Evolutionary conservation across 208 protist species (phyloP), one percentile per base, ranked within the genome.

Genomic region (Naegleria lovaniensis): DNA sequence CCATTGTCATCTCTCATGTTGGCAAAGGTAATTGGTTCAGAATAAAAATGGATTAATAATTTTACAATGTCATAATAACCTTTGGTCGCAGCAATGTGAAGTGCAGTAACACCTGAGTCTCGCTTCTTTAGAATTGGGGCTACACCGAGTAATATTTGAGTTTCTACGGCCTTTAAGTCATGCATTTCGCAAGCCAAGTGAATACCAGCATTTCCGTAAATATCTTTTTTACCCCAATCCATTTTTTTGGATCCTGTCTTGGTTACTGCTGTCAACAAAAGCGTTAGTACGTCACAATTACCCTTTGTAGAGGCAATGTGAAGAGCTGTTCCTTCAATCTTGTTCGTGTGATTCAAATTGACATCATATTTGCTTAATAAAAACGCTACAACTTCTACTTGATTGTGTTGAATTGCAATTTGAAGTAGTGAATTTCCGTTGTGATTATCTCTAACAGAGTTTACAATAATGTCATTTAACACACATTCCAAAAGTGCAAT

Each of bases 1-100:
- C 67, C 67, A 36, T 79, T 79, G n/a, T 79, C 67, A 36, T 79
- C 67, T 36, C 67, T 29, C 67, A 79, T 79, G n/a, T 79, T 79
- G 16, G 29, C 67, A 36, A 79, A 79, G 9, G 67, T 79, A 36
- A 79, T 36, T 36, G 67, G 67, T 13, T 79, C 67, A 36, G 29
- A 36, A 79, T 29, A 29, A 33, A 36, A 79, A 79, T 79, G 0
- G 6, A 79, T 36, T 79, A 79, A 36, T 79, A 79, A 79, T 79
- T 36, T 79, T 9, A 79, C 67, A 79, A 79, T 79, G 9, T 79
- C 67, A 36, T 11, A 33, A 36, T 79, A 36, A 36, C 67, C 67
- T 36, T 79, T 36, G 19, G 16, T 13, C 36, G 67, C 16, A 36
- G 67, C 67, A 29, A 79, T 36, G n/a, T 79, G 67, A 36, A 79